phyloP scores from a whole-genome alignment of 2,329 filamentous ascomycete species.

The Paradendryphiella salina region DNA sequence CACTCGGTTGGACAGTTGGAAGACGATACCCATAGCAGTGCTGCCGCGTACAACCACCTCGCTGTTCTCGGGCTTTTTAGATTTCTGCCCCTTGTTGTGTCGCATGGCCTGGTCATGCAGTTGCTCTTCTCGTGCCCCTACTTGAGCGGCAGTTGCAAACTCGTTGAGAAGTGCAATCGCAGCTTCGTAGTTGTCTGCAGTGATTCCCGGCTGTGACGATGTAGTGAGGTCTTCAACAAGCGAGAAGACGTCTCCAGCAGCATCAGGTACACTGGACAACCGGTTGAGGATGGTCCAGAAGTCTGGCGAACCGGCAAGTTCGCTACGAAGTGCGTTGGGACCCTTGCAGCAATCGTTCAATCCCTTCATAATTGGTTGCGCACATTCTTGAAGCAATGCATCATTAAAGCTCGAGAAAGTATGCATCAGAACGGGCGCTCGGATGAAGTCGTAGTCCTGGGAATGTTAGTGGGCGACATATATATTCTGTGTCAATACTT shows the following conservation, averaged over 20 bases:
- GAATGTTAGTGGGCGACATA: slow-evolving; percentile 5
- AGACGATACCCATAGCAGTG: slow-evolving; percentile 79
- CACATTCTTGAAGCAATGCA: slow-evolving; percentile 73
- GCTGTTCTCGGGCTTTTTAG: slow-evolving; percentile 63
- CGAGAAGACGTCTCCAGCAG: slow-evolving; percentile 78
- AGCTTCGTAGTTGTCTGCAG: slow-evolving; percentile 93
- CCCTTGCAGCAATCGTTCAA: slow-evolving; percentile 78
- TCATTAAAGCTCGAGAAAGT: slow-evolving; percentile 86
- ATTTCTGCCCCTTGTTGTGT: slow-evolving; percentile 56
- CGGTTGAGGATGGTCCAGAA: slow-evolving; percentile 91
- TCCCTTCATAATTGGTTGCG: slow-evolving; percentile 75
- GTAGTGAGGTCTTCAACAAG: slow-evolving; percentile 78
- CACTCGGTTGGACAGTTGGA: slow-evolving; percentile 78
- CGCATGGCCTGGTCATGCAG: slow-evolving; percentile 61
- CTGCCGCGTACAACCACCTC: slow-evolving; percentile 75
- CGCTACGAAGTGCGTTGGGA: slow-evolving; percentile 77
- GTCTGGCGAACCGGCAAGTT: slow-evolving; percentile 94
- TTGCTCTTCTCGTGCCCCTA: slow-evolving; percentile 71
- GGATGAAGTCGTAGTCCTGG: slow-evolving; percentile 85
- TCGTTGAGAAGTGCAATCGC: slow-evolving; percentile 82
- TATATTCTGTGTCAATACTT: slow-evolving; percentile 43
- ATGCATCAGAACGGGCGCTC: slow-evolving; percentile 88
- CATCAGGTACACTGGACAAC: slow-evolving; percentile 69
- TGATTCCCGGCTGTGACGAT: slow-evolving; percentile 75
- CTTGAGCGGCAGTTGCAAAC: slow-evolving; percentile 80